phyloP scores from a whole-genome alignment of 2,329 filamentous ascomycete species.

The Botrytis porri region DNA sequence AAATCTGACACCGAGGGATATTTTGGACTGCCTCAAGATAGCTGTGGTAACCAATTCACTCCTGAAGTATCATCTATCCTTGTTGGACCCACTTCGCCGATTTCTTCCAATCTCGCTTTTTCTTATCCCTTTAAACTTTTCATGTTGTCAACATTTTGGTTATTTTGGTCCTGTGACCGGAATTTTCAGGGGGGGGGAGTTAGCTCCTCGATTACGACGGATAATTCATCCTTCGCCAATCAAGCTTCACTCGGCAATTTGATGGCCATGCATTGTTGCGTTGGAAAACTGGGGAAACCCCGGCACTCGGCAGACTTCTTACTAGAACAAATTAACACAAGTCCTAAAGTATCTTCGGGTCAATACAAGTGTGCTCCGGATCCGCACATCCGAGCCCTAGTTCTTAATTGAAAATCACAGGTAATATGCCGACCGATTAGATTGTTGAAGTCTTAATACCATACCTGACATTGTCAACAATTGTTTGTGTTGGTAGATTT shows the following conservation, averaged over 20 bases:
- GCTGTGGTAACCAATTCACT: not conserved
- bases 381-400: not conserved
- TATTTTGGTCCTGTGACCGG: not conserved
- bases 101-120: not conserved
- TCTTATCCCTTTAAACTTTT: not conserved
- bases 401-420: not conserved
- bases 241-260: not conserved
- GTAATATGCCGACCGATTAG: not conserved
- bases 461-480: not conserved
- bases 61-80: not conserved
- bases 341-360: not conserved
- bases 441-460: not conserved
- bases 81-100: not conserved
- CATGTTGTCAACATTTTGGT: not conserved
- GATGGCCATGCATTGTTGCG: constrained; percentile 11
- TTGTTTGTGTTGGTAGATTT: not conserved
- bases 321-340: not conserved
- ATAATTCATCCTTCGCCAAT: constrained; percentile 14
- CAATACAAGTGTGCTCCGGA: not conserved
- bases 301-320: not conserved
- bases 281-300: constrained; percentile 3
- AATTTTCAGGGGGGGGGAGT: not conserved
- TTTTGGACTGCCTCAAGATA: not conserved
- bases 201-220: not conserved
- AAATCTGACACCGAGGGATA: not conserved